Evolutionary conservation across 306 rosid species (phyloP), one percentile per base, ranked within the genome.

Genomic region (Prunus kanzakura): DNA sequence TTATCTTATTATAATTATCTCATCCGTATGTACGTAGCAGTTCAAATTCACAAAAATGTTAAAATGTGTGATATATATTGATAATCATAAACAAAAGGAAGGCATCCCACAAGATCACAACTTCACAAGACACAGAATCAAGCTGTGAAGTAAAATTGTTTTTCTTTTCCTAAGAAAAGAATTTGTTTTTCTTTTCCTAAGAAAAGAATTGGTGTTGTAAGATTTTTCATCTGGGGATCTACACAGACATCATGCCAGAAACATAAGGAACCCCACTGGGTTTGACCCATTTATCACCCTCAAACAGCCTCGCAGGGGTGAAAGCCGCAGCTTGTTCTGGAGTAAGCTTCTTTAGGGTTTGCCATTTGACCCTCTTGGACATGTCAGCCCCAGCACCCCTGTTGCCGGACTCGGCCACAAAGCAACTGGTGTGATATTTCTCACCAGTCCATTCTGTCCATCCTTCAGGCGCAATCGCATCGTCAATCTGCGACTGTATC

Each of bases 401-500:
- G 57, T 82, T 82, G 3, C 30, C 45, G 20, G 49, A 77, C 75
- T 82, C 85, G 0, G 49, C 75, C 18, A 56, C 6, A 27, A 12
- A 20, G 64, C 70, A 12, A 1, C 6, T 41, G 27, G 55, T 15
- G 66, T 72, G 32, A 57, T 46, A 20, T 16, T 38, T 14, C 6
- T 16, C 29, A 3, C 71, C 78, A 12, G 18, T 22, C 70, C 64
- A 72, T n/a, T 50, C 71, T 13, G 12, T 14, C 73, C 76, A 81
- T 1, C 85, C 85, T 27, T 69, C 71, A 1, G 76, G 78, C 1
- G 23, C 29, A 25, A 77, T 61, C 12, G 69, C 14, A 5, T 45
- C 43, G 1, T 72, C 82, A 9, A 82, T 72, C 29, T 30, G 23
- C 3, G 79, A 45, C 9, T 72, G 65, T 78, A 82, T 82, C 67